Conservation (phyloP, 2,329 filamentous ascomycete species). For the Penicillium vulpinum region DNA sequence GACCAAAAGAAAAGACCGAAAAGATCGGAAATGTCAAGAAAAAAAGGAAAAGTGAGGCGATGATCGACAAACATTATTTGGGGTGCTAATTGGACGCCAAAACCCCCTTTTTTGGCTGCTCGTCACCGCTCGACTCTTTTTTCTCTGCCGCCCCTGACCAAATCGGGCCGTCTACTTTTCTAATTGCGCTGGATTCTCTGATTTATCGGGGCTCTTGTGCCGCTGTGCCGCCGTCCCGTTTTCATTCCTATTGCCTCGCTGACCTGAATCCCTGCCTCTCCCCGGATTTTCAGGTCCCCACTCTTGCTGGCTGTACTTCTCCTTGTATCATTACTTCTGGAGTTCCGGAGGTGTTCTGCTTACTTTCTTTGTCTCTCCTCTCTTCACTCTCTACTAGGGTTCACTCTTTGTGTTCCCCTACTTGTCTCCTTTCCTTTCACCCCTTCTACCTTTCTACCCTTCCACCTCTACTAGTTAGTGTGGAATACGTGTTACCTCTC, state of each 20-base stretch:
- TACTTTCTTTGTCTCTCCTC: not conserved
- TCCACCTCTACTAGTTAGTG: slow-evolving; percentile 7
- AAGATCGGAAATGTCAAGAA: not conserved
- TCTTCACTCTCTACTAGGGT: not conserved
- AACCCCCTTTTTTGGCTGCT: slow-evolving; percentile 11
- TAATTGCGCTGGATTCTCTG: not conserved
- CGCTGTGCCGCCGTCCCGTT: too few relatives aligned
- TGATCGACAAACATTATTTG: slow-evolving; percentile 7
- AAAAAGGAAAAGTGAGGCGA: slow-evolving; percentile 17
- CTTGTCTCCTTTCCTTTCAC: not conserved
- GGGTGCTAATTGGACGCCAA: slow-evolving; percentile 5
- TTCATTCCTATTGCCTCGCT: not conserved
- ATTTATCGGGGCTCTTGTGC: not conserved
- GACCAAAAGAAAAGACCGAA: not conserved
- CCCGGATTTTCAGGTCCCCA: slow-evolving; percentile 12
- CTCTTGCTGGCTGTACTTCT: slow-evolving; percentile 9
- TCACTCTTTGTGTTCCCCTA: not conserved
- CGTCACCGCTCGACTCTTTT: slow-evolving; percentile 14
- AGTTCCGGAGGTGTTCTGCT: slow-evolving; percentile 11
- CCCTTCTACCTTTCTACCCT: not conserved
- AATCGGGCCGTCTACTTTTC: not conserved
- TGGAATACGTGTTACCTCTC: not conserved
- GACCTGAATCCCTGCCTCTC: slow-evolving; percentile 8
- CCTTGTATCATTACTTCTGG: slow-evolving; percentile 26
- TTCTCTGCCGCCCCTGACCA: slow-evolving; percentile 3